These are phyloP conservation scores for Inga laurina DNA, from an alignment of 306 rosid species.

Conservation along the genomic window DNA sequence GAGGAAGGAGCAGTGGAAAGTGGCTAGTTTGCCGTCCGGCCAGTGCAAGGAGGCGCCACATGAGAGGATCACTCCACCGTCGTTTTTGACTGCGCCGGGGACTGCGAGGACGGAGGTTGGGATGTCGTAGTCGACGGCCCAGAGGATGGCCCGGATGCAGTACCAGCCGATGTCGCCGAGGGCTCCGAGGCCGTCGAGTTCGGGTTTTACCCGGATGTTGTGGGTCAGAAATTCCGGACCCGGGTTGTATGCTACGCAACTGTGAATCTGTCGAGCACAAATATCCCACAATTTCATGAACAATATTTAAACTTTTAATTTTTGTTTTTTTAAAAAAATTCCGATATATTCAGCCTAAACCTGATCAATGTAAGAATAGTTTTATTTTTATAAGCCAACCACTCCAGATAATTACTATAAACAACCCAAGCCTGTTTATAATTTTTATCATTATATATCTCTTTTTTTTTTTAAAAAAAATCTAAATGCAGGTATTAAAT, in stretches of 20 bases:
- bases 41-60: slow-evolving; percentile 48
- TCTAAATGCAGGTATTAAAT: no score
- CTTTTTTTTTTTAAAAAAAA: no score
- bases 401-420: no score
- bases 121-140: slow-evolving; percentile 39
- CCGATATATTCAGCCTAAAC: no score
- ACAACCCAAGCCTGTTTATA: no score
- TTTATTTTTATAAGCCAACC: no score
- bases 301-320: no score
- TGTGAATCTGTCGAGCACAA: slow-evolving; percentile 31
- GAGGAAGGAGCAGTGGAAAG: slow-evolving; percentile 5
- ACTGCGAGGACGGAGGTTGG: slow-evolving; percentile 42
- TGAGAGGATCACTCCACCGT: slow-evolving; percentile 40
- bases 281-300: not conserved
- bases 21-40: slow-evolving; percentile 20
- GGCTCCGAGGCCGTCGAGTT: slow-evolving; percentile 47
- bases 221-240: slow-evolving; percentile 32
- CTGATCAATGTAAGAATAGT: no score
- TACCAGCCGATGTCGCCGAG: slow-evolving; percentile 53
- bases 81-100: slow-evolving; percentile 30
- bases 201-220: slow-evolving; percentile 38
- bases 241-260: slow-evolving; percentile 1
- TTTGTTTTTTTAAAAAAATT: no score
- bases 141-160: slow-evolving; percentile 41
- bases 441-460: no score